Conservation (phyloP, 1,284 basidiomycete genomes). For the Coriolopsis trogii region DNA sequence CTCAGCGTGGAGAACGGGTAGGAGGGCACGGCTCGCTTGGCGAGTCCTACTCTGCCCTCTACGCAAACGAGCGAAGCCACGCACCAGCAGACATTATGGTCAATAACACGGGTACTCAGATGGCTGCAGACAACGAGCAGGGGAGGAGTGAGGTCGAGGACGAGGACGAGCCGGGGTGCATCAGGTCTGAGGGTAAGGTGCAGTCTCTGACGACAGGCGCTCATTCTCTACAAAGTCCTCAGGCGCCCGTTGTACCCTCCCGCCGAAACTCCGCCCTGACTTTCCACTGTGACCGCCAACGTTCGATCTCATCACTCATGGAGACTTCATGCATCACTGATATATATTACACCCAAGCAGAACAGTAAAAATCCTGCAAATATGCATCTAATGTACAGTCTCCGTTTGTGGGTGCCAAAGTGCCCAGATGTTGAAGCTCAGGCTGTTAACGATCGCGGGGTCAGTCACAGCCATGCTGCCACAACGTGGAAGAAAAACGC, state of each 20-base stretch:
- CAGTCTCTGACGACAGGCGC: conserved; percentile 20
- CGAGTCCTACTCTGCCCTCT: conserved; percentile 8
- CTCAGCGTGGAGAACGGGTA: conserved; percentile 24
- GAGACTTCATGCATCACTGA: too few species aligned
- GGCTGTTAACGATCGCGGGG: conserved; percentile 45
- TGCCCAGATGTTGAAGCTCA: conserved; percentile 78
- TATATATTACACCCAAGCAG: conserved; percentile 1
- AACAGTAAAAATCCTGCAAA: too few species aligned
- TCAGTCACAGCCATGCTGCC: conserved; percentile 2
- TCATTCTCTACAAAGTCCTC: conserved; percentile 16
- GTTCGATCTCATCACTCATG: background rate
- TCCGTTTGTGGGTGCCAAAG: conserved; percentile 40
- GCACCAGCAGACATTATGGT: conserved; percentile 21
- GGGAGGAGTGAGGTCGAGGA: conserved; percentile 24
- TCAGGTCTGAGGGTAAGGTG: conserved; percentile 37
- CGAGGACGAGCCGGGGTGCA: conserved; percentile 32
- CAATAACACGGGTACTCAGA: conserved; percentile 12
- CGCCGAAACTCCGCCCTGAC: conserved; percentile 13
- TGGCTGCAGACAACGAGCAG: conserved; percentile 15
- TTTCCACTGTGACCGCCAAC: too few species aligned
- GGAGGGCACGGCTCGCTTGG: conserved; percentile 18
- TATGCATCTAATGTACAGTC: conserved; percentile 26
- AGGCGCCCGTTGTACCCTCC: conserved; percentile 12
- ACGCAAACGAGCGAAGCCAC: conserved; percentile 7
- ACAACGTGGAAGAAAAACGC: conserved; percentile 35